A percentile compares a stretch with the other conserved stretches of the same genome.
Conservation (phyloP, 495 filamentous ascomycete genomes). For the Mytilinidion resinicola region DNA sequence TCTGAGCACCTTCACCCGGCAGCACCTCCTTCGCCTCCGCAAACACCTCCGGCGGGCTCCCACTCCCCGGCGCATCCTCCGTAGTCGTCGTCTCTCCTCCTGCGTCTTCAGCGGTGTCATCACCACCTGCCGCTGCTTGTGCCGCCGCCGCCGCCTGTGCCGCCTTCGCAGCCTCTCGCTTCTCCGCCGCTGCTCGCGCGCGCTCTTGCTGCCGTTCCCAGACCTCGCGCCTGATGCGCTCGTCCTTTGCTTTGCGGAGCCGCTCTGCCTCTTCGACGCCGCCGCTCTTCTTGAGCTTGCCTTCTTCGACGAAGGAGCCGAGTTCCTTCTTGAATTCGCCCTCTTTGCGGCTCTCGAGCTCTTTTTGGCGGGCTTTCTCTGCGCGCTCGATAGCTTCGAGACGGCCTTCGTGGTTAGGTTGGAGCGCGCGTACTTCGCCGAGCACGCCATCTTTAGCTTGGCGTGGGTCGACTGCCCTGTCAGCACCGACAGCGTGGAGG, state of each 20-base stretch:
- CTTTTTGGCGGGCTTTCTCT: slow-evolving; percentile 79
- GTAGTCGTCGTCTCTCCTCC: background rate
- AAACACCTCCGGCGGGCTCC: slow-evolving; percentile 2
- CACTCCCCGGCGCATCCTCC: background rate
- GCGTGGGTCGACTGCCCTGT: slow-evolving; percentile 60
- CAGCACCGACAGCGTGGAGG: slow-evolving; percentile 50
- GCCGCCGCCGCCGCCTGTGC: background rate
- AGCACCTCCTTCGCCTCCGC: slow-evolving; percentile 25
- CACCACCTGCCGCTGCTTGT: slow-evolving; percentile 6
- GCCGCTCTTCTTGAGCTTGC: slow-evolving; percentile 88
- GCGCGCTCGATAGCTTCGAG: slow-evolving; percentile 93
- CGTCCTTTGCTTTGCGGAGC: slow-evolving; percentile 76
- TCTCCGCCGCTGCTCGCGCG: slow-evolving; percentile 24
- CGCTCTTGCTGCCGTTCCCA: slow-evolving; percentile 61
- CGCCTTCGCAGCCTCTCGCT: slow-evolving; percentile 12
- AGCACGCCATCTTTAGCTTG: slow-evolving; percentile 86
- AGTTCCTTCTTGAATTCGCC: slow-evolving; percentile 88
- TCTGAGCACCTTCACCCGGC: slow-evolving; percentile 20
- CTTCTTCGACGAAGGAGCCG: slow-evolving; percentile 80
- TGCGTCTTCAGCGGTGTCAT: background rate
- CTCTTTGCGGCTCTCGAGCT: slow-evolving; percentile 68
- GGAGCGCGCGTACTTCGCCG: slow-evolving; percentile 87
- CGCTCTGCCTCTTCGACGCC: slow-evolving; percentile 92
- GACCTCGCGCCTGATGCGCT: slow-evolving; percentile 75
- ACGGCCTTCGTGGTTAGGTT: slow-evolving; percentile 88